These are phyloP conservation scores for Arthrobotrys musiformis DNA, from an alignment of 2,329 filamentous ascomycete genomes.

Conservation along the genomic window DNA sequence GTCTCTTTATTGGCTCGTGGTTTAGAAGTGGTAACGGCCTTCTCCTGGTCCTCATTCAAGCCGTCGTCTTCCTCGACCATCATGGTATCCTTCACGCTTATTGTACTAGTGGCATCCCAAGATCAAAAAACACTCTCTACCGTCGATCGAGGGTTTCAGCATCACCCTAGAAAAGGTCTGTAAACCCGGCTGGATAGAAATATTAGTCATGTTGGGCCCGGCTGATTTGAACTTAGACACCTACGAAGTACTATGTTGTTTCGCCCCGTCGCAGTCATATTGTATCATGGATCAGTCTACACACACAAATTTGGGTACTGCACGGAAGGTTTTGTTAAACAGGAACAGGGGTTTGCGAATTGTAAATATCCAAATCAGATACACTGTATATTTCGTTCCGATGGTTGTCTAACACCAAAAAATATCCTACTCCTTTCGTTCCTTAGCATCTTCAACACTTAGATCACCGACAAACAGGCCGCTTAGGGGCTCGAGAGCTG, in stretches of 20 bases:
- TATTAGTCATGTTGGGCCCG: neutral
- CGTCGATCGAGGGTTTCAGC: no score
- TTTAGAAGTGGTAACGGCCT: neutral
- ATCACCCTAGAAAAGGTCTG: slow-evolving; percentile 7
- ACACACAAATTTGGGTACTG: neutral
- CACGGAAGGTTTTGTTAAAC: neutral
- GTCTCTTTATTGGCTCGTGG: neutral
- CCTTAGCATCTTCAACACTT: slow-evolving; percentile 68
- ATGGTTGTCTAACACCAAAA: no score
- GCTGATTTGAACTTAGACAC: neutral
- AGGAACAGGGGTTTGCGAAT: neutral
- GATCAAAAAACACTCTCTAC: neutral
- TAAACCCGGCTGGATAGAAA: neutral
- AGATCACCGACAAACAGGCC: slow-evolving; percentile 84
- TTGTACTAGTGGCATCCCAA: neutral
- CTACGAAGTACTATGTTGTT: neutral
- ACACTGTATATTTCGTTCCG: neutral
- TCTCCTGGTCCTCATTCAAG: neutral
- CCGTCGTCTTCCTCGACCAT: neutral
- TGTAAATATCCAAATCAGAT: neutral
- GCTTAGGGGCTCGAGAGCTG: slow-evolving; percentile 84
- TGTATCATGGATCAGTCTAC: neutral
- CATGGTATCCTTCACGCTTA: neutral
- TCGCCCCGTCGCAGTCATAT: neutral
- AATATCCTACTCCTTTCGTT: neutral